A percentile compares a stretch with the other conserved stretches of the same genome.
Evolutionary conservation across 148 eudicot species (phyloP).

Genomic region (Camellia lanceoleosa): DNA sequence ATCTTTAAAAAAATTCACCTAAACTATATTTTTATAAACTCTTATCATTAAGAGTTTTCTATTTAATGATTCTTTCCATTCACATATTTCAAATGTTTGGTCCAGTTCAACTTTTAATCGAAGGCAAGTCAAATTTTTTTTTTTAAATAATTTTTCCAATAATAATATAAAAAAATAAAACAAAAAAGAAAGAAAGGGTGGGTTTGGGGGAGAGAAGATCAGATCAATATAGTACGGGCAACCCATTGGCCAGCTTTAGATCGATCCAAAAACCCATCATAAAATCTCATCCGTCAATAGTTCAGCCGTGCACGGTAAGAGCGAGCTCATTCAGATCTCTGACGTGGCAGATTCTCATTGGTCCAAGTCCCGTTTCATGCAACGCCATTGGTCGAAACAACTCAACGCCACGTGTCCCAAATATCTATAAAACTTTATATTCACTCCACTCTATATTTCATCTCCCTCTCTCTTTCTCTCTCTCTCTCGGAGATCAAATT

Average conservation of each 20-base stretch:
- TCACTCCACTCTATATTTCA: background rate
- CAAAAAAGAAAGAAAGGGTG: too few species aligned
- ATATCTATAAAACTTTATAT: background rate
- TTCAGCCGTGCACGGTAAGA: background rate
- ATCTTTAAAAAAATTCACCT: too few species aligned
- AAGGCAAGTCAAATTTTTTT: too few species aligned
- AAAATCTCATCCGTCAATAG: background rate
- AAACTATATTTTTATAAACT: too few species aligned
- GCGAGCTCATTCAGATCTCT: background rate
- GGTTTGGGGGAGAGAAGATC: background rate
- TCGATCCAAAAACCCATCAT: background rate
- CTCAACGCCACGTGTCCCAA: slow-evolving; percentile 18
- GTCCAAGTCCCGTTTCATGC: slow-evolving; percentile 27
- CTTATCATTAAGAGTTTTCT: too few species aligned
- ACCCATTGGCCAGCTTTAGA: background rate
- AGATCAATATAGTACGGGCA: slow-evolving; percentile 13
- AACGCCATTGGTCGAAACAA: slow-evolving; percentile 43
- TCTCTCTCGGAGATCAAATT: background rate
- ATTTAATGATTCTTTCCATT: too few species aligned
- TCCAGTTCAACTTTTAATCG: too few species aligned
- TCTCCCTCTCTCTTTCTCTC: background rate
- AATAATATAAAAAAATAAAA: too few species aligned
- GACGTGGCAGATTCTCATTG: slow-evolving; percentile 33
- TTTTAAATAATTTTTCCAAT: background rate
- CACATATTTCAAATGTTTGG: too few species aligned